Evolutionary conservation across 305 asterid species (phyloP).

Genomic region (Fraxinus latifolia): DNA sequence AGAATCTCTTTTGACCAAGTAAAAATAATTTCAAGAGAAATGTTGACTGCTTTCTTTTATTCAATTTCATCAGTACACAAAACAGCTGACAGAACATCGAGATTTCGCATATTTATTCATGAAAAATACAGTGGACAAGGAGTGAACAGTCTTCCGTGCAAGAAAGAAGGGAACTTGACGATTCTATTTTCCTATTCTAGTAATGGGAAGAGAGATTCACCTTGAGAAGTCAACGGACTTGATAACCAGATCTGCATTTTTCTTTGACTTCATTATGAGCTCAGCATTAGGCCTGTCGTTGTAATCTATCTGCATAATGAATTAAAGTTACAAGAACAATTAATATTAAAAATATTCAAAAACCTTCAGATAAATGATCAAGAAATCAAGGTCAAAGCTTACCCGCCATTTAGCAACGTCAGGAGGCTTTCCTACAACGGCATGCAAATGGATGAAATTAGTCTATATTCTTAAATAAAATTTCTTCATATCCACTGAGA

Average conservation of each 20-base stretch:
- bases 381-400: slow-evolving; percentile 22
- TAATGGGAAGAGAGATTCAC: slow-evolving; percentile 21
- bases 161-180: neutral
- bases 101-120: neutral
- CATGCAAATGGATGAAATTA: slow-evolving; percentile 25
- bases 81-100: neutral
- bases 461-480: neutral
- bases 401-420: slow-evolving; percentile 95
- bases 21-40: neutral
- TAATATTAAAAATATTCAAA: neutral
- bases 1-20: neutral
- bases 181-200: neutral
- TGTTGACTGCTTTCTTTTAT: neutral
- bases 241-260: slow-evolving; percentile 72
- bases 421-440: slow-evolving; percentile 59
- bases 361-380: neutral
- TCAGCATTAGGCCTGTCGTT: slow-evolving; percentile 94
- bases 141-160: neutral
- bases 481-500: neutral
- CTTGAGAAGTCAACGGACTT: slow-evolving; percentile 60
- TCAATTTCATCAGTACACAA: neutral
- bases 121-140: neutral
- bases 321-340: slow-evolving; percentile 14
- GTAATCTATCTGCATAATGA: slow-evolving; percentile 62
- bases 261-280: slow-evolving; percentile 69